Evolutionary conservation across 345 rosid genomes (phyloP), one percentile per base, ranked within the genome.

Genomic region (Lepidium didymum): DNA sequence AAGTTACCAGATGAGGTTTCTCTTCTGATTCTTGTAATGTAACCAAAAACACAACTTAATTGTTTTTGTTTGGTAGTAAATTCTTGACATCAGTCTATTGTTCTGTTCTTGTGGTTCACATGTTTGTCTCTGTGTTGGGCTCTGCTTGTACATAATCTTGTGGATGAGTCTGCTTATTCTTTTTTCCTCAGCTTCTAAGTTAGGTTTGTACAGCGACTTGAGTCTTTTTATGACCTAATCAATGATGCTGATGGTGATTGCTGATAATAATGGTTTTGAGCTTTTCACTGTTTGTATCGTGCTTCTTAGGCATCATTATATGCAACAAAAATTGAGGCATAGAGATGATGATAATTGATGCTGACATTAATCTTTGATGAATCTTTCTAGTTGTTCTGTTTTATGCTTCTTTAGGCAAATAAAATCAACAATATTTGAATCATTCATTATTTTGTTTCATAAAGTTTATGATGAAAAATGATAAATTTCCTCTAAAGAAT

Each of bases 1-100:
- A 68, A 42, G 31, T 68, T 46, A 68, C 35, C 10, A 68, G 73
- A 74, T 74, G 74, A 74, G 46, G 53, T 19, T 53, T 47, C 31
- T 50, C 62, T 52, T 73, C 6, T 45, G 67, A 42, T 58, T 67
- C 50, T 15, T 67, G 57, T 67, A 35, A 67, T 60, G 70, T 67
- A 19, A 64, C 53, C 18, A 31, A 29, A 64, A 56, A 46, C 52
- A 56, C 14, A 40, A 47, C 53, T 64, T 56, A n/a, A 3, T 56
- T 56, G 58, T 55, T 56, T 16, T 38, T 56, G 57, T 55, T 63
- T 64, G 42, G 55, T 46, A 25, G 21, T 72, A 54, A 62, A 72
- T 72, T 56, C 60, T 56, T 64, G 76, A 72, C 41, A 56, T 56
- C 29, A 37, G 16, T 63, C 29, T 19, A 56, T 56, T 57, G 76